Evolutionary conservation across 2,329 filamentous ascomycete species (phyloP), one percentile per base, ranked within the genome.

Genomic region (Ascochyta fabae): DNA sequence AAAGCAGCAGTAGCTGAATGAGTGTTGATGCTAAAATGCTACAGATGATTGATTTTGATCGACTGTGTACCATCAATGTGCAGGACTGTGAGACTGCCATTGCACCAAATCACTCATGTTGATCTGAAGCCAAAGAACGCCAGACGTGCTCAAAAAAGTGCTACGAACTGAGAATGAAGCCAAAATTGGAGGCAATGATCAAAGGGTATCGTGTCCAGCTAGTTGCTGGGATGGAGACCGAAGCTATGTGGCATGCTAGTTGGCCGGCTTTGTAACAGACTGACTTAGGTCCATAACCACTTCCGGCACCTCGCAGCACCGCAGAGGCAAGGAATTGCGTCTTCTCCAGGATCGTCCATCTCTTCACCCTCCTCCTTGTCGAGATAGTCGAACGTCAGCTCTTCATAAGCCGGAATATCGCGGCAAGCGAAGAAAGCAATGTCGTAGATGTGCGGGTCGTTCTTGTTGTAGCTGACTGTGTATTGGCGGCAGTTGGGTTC

Each of bases 381-480:
- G 6, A 90, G 81, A 65, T 95, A 95, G 66, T 94, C 90, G 70
- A 95, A 94, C 0, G 88, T 92, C 29, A 95, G 75, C 72, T 95
- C 90, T 29, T 88, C 84, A 1, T 84, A 84, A 0, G 82, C 81
- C 0, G 78, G 75, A 26, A 94, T 90, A 48, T 90, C 83, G 38
- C 82, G 77, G 27, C 87, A 83, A 0, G 91, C 89, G 66, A 94
- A 94, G 56, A 94, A 82, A 0, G 89, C 90, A 43, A 94, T 78
- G 57, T 92, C 89, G 70, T 94, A 92, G 6, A 93, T 81, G 42
- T 86, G 83, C 55, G 86, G 86, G 66, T 93, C 89, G 0, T 88
- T 85, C 58, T 90, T 88, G 67, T 93, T 90, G 46, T 89, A 90
- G 1, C 90, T 88, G 1, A 91, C 86, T 0, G 89, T 90, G 74